A percentile compares a stretch with the other conserved stretches of the same genome.
phyloP scores from a whole-genome alignment of 257 asterid genomes.

The Avicennia marina region DNA sequence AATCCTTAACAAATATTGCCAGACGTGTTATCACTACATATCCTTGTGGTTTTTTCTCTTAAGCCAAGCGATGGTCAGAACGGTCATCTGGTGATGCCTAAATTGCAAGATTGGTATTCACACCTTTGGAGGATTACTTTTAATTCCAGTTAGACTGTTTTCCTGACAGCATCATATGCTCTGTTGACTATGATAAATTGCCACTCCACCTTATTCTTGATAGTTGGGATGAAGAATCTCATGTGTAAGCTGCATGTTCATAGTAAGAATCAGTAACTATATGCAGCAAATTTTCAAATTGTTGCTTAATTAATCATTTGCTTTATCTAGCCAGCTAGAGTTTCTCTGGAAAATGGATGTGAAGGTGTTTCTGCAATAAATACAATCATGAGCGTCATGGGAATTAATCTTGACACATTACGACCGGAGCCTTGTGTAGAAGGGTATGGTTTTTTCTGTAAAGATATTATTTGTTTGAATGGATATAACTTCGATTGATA shows the following conservation, averaged over 20 bases:
- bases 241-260: background rate
- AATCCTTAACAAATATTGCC: too few species aligned
- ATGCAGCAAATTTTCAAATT: background rate
- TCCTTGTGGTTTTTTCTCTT: too few species aligned
- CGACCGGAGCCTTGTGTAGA: slow-evolving; percentile 98
- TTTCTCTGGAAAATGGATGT: slow-evolving; percentile 72
- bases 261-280: background rate
- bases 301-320: slow-evolving; percentile 6
- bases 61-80: background rate
- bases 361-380: slow-evolving; percentile 95
- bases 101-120: background rate
- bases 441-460: slow-evolving; percentile 47
- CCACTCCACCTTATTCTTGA: too few species aligned
- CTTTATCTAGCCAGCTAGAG: slow-evolving; percentile 70
- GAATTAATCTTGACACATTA: slow-evolving; percentile 77
- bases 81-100: background rate
- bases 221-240: too few species aligned
- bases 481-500: too few species aligned
- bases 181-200: background rate
- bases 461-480: background rate
- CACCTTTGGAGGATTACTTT: too few species aligned
- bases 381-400: slow-evolving; percentile 98
- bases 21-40: too few species aligned
- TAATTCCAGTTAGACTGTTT: background rate
- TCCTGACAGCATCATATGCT: background rate